These are phyloP conservation scores for Aspergillus proliferans DNA, from an alignment of 2,329 filamentous ascomycete species.

Conservation along the genomic window DNA sequence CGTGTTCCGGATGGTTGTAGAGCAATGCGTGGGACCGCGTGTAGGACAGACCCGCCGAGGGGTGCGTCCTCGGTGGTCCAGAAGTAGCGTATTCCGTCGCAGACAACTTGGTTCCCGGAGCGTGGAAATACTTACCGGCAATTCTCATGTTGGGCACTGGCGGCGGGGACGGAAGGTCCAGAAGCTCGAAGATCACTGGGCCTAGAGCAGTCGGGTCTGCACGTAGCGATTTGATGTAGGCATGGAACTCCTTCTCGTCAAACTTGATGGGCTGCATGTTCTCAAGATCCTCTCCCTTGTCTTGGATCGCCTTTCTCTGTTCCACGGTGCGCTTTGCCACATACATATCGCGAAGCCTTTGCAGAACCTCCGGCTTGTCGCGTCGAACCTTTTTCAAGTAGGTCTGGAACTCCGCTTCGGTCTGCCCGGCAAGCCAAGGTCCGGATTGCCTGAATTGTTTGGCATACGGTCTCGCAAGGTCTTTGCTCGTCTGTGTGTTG, in stretches of 20 bases:
- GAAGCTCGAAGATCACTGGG: conserved; percentile 48
- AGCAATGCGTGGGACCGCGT: conserved; percentile 49
- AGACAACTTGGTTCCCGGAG: conserved; percentile 28
- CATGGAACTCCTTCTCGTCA: conserved; percentile 42
- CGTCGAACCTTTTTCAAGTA: conserved; percentile 45
- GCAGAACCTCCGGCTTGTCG: conserved; percentile 34
- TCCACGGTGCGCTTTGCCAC: conserved; percentile 29
- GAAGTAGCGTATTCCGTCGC: conserved; percentile 39
- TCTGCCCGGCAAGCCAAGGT: conserved; percentile 54
- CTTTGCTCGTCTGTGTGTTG: conserved; percentile 37
- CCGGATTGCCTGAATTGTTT: conserved; percentile 53
- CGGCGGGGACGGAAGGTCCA: conserved; percentile 49
- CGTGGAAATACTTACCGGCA: conserved; percentile 29
- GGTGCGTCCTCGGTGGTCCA: conserved; percentile 57
- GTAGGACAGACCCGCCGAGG: conserved; percentile 59
- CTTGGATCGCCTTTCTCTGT: conserved; percentile 33
- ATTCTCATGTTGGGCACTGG: conserved; percentile 31
- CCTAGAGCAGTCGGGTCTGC: conserved; percentile 43
- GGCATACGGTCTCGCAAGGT: conserved; percentile 24
- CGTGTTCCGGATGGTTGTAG: conserved; percentile 55
- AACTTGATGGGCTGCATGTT: conserved; percentile 21
- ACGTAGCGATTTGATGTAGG: conserved; percentile 41
- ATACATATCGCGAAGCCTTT: conserved; percentile 31
- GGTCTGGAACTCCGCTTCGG: conserved; percentile 48
- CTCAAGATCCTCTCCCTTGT: conserved; percentile 34